Percentiles rank a stretch among this genome's conserved stretches.
Conservation (phyloP, 345 rosid species). For the Euphorbia tirucalli region DNA sequence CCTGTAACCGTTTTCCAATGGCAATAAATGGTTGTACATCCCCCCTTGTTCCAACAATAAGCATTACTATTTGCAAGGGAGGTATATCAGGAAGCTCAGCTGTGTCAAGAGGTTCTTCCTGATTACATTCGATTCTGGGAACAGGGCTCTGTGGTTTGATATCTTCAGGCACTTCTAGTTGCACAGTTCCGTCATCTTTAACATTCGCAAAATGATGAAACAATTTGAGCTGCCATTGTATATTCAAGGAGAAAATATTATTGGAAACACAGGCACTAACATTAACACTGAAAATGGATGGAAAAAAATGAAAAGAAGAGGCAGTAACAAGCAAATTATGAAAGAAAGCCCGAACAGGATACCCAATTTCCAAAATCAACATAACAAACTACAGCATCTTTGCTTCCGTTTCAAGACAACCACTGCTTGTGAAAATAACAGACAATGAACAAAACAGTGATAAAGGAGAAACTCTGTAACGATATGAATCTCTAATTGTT, state of each 20-base stretch:
- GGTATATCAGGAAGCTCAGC: conserved; percentile 29
- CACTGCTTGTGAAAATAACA: not conserved
- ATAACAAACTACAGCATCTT: no score
- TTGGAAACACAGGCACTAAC: not conserved
- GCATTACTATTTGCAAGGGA: conserved; percentile 55
- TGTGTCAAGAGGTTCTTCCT: conserved; percentile 29
- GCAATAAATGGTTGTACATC: conserved; percentile 66
- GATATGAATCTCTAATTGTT: not conserved
- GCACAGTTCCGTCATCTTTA: conserved; percentile 51
- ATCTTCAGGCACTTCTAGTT: conserved; percentile 47
- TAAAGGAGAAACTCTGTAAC: not conserved
- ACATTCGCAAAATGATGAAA: conserved; percentile 38
- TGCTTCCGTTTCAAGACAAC: not conserved
- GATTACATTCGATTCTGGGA: conserved; percentile 28
- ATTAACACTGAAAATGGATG: not conserved
- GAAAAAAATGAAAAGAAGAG: not conserved
- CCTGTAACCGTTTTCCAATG: conserved; percentile 58
- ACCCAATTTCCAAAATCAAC: not conserved
- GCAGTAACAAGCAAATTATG: not conserved
- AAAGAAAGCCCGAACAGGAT: not conserved
- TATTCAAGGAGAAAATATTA: not conserved
- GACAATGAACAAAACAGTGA: not conserved
- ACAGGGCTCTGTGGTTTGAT: conserved; percentile 30
- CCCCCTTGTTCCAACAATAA: conserved; percentile 62
- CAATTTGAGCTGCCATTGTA: conserved; percentile 46